Percentiles rank a stretch among this genome's conserved stretches.
These are phyloP conservation scores for Lomentospora prolificans DNA, from an alignment of 2,329 filamentous ascomycete species.

Conservation along the genomic window DNA sequence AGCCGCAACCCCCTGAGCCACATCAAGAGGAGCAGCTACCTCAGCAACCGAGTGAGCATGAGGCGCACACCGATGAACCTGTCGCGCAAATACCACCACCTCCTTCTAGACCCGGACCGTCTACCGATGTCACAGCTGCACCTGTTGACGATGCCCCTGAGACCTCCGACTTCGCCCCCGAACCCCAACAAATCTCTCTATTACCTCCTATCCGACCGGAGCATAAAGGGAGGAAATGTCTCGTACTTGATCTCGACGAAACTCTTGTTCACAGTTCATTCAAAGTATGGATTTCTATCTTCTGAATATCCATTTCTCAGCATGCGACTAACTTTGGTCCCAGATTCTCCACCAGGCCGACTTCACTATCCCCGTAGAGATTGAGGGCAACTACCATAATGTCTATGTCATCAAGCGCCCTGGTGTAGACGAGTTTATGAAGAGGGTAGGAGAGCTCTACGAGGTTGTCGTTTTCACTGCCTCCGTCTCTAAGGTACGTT, in stretches of 20 bases:
- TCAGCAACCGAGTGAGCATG: not conserved
- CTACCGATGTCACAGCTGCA: slow-evolving; percentile 26
- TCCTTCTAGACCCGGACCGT: slow-evolving; percentile 30
- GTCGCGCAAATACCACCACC: slow-evolving; percentile 32
- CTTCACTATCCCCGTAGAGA: slow-evolving; percentile 97
- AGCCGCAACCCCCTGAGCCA: slow-evolving; percentile 19
- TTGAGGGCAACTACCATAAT: slow-evolving; percentile 97
- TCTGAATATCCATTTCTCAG: not conserved
- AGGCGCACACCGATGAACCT: slow-evolving; percentile 20
- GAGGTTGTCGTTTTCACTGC: slow-evolving; percentile 98
- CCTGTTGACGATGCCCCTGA: slow-evolving; percentile 26
- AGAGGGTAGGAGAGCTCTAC: slow-evolving; percentile 91
- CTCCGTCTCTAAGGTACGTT: slow-evolving; percentile 82
- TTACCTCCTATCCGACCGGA: slow-evolving; percentile 73
- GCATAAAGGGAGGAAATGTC: slow-evolving; percentile 79
- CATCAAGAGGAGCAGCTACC: not conserved
- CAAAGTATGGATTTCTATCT: slow-evolving; percentile 52
- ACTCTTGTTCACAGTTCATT: slow-evolving; percentile 98
- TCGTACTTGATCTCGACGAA: slow-evolving; percentile 92
- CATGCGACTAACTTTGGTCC: slow-evolving; percentile 9
- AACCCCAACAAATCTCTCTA: slow-evolving; percentile 54
- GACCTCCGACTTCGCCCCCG: slow-evolving; percentile 18
- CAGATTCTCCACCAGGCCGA: slow-evolving; percentile 96
- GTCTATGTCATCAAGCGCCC: slow-evolving; percentile 99
- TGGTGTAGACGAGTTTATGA: slow-evolving; percentile 99